Evolutionary conservation across 2,329 filamentous ascomycete genomes (phyloP).

Genomic region (Calonectria montana): DNA sequence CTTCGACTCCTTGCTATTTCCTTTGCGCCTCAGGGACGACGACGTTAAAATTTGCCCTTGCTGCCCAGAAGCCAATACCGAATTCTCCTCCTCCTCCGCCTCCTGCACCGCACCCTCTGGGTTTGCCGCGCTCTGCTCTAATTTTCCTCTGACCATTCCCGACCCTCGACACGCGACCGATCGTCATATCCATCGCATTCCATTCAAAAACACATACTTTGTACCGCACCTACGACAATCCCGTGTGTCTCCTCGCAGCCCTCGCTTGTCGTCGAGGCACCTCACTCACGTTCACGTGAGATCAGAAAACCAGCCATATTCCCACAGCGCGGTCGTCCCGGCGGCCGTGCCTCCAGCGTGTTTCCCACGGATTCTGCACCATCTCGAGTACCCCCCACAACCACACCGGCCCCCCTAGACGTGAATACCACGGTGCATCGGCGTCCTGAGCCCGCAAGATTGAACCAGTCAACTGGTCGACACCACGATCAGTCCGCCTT

Average conservation of each 20-base stretch:
- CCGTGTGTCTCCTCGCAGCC: conserved; percentile 30
- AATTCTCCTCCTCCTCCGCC: conserved; percentile 3
- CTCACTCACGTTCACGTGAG: conserved; percentile 39
- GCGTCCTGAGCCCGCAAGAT: conserved; percentile 41
- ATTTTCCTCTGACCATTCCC: conserved; percentile 8
- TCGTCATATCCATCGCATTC: conserved; percentile 4
- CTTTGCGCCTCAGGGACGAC: conserved; percentile 40
- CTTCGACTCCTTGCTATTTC: conserved; percentile 36
- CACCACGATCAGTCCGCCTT: conserved; percentile 30
- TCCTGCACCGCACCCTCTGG: neutral
- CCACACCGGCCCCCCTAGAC: conserved; percentile 45
- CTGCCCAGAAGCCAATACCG: conserved; percentile 27
- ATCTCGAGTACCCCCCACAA: conserved; percentile 41
- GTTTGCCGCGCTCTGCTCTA: neutral
- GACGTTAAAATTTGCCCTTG: conserved; percentile 34
- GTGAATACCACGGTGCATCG: conserved; percentile 42
- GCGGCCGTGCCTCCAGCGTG: conserved; percentile 56
- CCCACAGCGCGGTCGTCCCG: conserved; percentile 56
- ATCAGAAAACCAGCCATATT: conserved; percentile 40
- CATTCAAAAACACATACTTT: conserved; percentile 12
- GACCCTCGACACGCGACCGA: neutral
- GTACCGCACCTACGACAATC: conserved; percentile 32
- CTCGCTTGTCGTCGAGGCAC: conserved; percentile 21
- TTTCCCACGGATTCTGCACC: conserved; percentile 63
- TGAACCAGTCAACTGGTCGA: conserved; percentile 30